These are phyloP conservation scores for Noccaea caerulescens DNA, from an alignment of 345 rosid genomes.

Conservation along the genomic window DNA sequence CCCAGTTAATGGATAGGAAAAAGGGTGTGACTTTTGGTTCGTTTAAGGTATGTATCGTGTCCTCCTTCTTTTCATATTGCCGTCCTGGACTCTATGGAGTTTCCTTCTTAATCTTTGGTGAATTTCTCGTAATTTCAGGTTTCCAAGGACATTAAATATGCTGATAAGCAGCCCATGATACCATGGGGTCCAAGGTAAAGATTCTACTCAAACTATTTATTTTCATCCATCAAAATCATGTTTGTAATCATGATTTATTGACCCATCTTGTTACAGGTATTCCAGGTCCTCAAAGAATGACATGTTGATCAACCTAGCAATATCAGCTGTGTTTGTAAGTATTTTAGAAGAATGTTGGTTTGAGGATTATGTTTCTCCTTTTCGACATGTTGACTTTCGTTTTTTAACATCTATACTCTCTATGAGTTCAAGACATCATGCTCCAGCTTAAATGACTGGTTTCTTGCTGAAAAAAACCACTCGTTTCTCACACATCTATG, in stretches of 20 bases:
- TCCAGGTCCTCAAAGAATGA: slow-evolving; percentile 68
- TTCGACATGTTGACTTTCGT: background rate
- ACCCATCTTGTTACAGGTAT: slow-evolving; percentile 57
- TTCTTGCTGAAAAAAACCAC: background rate
- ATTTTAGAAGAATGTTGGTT: slow-evolving; percentile 20
- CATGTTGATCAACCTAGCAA: slow-evolving; percentile 78
- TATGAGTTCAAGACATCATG: slow-evolving; percentile 10
- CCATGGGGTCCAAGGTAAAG: slow-evolving; percentile 98
- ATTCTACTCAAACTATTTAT: slow-evolving; percentile 9
- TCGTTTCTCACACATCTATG: slow-evolving; percentile 13
- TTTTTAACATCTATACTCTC: background rate
- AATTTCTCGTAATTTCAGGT: slow-evolving; percentile 61
- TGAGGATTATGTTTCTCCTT: slow-evolving; percentile 13
- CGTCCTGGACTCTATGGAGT: background rate
- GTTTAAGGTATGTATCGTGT: slow-evolving; percentile 56
- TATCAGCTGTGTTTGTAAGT: slow-evolving; percentile 93
- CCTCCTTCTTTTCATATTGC: background rate
- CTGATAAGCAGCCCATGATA: slow-evolving; percentile 92
- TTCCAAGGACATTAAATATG: slow-evolving; percentile 93
- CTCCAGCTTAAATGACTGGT: background rate
- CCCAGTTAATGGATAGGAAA: slow-evolving; percentile 76
- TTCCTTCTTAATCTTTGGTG: slow-evolving; percentile 15
- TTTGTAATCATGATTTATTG: slow-evolving; percentile 6
- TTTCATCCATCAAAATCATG: background rate
- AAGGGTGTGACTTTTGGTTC: slow-evolving; percentile 88